Evolutionary conservation across 306 rosid species (phyloP).

Genomic region (Fragaria ananassa): DNA sequence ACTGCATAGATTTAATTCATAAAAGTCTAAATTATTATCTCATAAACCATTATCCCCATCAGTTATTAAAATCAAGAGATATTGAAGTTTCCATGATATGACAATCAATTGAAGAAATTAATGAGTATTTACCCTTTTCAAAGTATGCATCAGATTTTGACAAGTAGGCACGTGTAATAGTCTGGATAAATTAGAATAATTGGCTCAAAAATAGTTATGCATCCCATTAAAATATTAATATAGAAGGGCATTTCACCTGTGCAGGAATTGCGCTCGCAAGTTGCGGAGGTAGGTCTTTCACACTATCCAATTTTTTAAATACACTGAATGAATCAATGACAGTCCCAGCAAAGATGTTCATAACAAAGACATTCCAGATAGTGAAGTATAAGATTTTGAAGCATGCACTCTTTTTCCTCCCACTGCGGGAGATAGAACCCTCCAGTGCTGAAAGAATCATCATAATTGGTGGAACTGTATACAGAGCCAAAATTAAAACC

Average conservation of each 20-base stretch:
- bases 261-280: slow-evolving; percentile 82
- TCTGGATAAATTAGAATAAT: background rate
- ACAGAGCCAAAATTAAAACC: slow-evolving; percentile 63
- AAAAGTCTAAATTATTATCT: background rate
- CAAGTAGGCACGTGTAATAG: background rate
- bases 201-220: background rate
- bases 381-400: slow-evolving; percentile 76
- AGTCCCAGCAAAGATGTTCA: slow-evolving; percentile 82
- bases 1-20: background rate
- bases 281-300: slow-evolving; percentile 68
- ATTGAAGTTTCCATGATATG: slow-evolving; percentile 6
- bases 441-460: slow-evolving; percentile 72
- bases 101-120: background rate
- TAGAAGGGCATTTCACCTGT: slow-evolving; percentile 57
- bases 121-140: background rate
- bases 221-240: background rate
- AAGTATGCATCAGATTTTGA: slow-evolving; percentile 1
- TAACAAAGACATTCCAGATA: slow-evolving; percentile 94
- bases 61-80: background rate
- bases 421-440: slow-evolving; percentile 85
- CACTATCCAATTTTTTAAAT: slow-evolving; percentile 39
- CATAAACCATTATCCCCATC: background rate
- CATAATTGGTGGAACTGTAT: slow-evolving; percentile 73
- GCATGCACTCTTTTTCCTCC: slow-evolving; percentile 87
- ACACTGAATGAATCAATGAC: slow-evolving; percentile 54